Conservation (phyloP, 805 yeast genomes). For the Yamadazyma laniorum region DNA sequence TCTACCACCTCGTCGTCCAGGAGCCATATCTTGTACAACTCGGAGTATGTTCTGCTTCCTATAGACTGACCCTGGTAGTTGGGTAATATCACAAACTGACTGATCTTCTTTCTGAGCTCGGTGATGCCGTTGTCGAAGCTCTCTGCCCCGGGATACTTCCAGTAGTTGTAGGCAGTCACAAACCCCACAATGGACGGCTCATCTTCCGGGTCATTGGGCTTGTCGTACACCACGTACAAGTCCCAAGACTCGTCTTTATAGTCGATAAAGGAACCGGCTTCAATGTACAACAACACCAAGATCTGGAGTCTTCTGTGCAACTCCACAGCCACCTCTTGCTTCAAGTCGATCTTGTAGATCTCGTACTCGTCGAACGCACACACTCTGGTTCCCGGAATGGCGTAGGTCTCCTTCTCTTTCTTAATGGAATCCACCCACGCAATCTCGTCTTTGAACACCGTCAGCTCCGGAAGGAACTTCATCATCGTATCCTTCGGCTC, state of each 20-base stretch:
- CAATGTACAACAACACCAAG: slow-evolving; percentile 80
- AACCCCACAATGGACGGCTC: slow-evolving; percentile 66
- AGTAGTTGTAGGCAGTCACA: slow-evolving; percentile 79
- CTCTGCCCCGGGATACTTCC: slow-evolving; percentile 61
- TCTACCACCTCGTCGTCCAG: slow-evolving; percentile 55
- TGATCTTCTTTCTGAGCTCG: slow-evolving; percentile 65
- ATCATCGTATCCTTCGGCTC: slow-evolving; percentile 57
- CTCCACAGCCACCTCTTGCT: slow-evolving; percentile 42
- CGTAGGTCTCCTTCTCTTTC: slow-evolving; percentile 44
- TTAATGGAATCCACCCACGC: slow-evolving; percentile 62
- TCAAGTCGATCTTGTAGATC: slow-evolving; percentile 50
- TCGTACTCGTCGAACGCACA: slow-evolving; percentile 29
- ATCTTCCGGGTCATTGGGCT: slow-evolving; percentile 15
- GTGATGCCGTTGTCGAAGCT: slow-evolving; percentile 46
- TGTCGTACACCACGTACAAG: slow-evolving; percentile 51
- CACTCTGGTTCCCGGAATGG: slow-evolving; percentile 40
- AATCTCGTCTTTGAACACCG: slow-evolving; percentile 60
- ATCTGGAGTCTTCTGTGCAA: slow-evolving; percentile 73
- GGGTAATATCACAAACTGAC: slow-evolving; percentile 85
- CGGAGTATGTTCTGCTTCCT: slow-evolving; percentile 65
- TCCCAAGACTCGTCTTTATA: slow-evolving; percentile 78
- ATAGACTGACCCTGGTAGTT: slow-evolving; percentile 73
- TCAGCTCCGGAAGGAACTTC: slow-evolving; percentile 59
- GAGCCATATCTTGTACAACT: slow-evolving; percentile 56
- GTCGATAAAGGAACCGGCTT: slow-evolving; percentile 91